Evolutionary conservation across 495 filamentous ascomycete genomes (phyloP).

Genomic region (Penicillium manginii): DNA sequence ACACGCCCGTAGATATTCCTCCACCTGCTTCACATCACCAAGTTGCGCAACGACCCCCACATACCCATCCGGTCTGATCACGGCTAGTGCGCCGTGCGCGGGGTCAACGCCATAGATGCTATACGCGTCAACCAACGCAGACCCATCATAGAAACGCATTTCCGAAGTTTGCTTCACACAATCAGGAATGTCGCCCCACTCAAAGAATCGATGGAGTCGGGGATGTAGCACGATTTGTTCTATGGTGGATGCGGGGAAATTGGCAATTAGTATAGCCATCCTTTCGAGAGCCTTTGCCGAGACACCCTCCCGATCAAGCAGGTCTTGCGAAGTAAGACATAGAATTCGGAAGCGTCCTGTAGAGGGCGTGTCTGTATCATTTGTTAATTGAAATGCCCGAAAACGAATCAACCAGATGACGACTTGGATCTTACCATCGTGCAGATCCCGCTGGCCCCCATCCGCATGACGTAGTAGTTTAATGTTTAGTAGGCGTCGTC

Average conservation of each 20-base stretch:
- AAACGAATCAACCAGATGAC: no score
- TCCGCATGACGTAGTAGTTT: constrained; percentile 45
- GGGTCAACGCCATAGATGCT: constrained; percentile 62
- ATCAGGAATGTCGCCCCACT: constrained; percentile 59
- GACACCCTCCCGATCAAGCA: constrained; percentile 18
- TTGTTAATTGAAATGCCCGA: neutral
- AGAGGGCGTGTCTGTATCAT: constrained; percentile 35
- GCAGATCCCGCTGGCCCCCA: constrained; percentile 42
- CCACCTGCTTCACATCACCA: constrained; percentile 4
- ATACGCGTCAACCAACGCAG: constrained; percentile 67
- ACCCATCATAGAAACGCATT: constrained; percentile 63
- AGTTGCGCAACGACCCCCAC: constrained; percentile 47
- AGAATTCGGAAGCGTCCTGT: constrained; percentile 51
- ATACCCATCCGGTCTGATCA: constrained; percentile 68
- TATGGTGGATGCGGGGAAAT: constrained; percentile 47
- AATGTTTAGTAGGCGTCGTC: constrained; percentile 34
- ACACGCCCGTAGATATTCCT: constrained; percentile 10
- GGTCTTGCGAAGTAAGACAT: constrained; percentile 36
- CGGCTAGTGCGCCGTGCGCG: constrained; percentile 61
- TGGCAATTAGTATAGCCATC: constrained; percentile 28
- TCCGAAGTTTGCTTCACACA: constrained; percentile 59
- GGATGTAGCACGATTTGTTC: constrained; percentile 67
- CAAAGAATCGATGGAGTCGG: constrained; percentile 47
- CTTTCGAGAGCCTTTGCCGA: neutral
- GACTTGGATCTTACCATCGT: constrained; percentile 40